These are phyloP conservation scores for Tagetes erecta DNA, from an alignment of 129 eudicot species.

Conservation along the genomic window DNA sequence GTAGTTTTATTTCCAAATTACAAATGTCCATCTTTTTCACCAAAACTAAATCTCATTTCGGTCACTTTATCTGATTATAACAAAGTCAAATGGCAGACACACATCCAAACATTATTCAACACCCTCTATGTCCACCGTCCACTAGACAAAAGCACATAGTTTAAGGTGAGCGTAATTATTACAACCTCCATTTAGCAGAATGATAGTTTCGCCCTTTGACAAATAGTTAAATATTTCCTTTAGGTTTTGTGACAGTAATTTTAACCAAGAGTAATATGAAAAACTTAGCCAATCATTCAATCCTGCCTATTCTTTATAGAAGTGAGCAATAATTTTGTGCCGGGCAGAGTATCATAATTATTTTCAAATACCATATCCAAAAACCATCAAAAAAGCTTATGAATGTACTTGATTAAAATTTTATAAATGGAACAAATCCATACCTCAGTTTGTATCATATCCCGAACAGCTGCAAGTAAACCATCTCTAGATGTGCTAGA, in stretches of 20 bases:
- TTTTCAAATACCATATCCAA: not conserved
- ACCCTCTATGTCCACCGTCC: not conserved
- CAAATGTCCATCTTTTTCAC: not conserved
- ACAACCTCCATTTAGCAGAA: not conserved
- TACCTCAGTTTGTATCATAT: conserved; percentile 91
- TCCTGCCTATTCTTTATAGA: not conserved
- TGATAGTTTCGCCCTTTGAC: not conserved
- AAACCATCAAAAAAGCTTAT: not conserved
- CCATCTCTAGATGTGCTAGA: conserved; percentile 97
- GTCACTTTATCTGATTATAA: not conserved
- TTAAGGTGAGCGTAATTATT: not conserved
- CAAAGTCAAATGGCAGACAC: not conserved
- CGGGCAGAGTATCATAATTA: not conserved
- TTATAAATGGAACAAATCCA: conserved; percentile 32
- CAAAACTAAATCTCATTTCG: not conserved
- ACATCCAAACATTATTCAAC: not conserved
- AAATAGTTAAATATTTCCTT: not conserved
- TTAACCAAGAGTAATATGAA: not conserved
- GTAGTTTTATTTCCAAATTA: not conserved
- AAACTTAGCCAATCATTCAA: not conserved
- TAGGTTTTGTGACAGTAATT: not conserved
- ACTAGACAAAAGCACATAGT: not conserved
- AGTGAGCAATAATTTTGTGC: not conserved
- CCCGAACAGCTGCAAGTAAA: conserved; percentile 95
- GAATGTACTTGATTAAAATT: not conserved